A percentile compares a stretch with the other conserved stretches of the same genome.
Conservation (phyloP, 2,329 filamentous ascomycete genomes). For the Cladorrhinum sp. region DNA sequence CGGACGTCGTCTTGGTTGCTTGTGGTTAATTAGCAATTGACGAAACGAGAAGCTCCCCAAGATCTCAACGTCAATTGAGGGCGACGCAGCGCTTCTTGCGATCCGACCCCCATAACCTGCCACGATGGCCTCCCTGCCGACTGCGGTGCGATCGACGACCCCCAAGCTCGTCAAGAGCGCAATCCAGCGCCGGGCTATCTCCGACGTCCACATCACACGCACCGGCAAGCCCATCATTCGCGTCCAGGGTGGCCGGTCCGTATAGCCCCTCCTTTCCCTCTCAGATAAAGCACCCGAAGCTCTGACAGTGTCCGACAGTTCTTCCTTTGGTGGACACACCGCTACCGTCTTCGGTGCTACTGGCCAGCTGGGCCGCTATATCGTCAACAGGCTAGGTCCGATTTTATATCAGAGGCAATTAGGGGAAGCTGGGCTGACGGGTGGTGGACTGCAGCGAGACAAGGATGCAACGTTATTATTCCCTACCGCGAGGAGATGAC, state of each 20-base stretch:
- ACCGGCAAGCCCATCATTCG: conserved; percentile 95
- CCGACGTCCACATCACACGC: conserved; percentile 88
- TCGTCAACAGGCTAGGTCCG: conserved; percentile 86
- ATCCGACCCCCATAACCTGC: conserved; percentile 28
- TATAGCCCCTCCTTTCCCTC: conserved; percentile 47
- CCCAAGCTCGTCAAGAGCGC: conserved; percentile 46
- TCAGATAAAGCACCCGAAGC: neutral
- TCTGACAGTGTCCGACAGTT: conserved; percentile 20
- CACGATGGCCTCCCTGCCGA: conserved; percentile 56
- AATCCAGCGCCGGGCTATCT: conserved; percentile 54
- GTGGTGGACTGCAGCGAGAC: conserved; percentile 60
- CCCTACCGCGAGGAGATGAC: conserved; percentile 97
- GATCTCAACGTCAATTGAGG: conserved; percentile 31
- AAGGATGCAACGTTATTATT: conserved; percentile 90
- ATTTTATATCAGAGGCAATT: conserved; percentile 13
- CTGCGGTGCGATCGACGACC: conserved; percentile 51
- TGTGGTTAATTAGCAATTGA: conserved; percentile 11
- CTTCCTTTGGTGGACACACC: conserved; percentile 62
- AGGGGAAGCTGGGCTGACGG: conserved; percentile 24
- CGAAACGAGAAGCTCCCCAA: conserved; percentile 26
- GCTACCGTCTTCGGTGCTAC: conserved; percentile 98
- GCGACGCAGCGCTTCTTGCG: conserved; percentile 32
- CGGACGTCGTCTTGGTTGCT: conserved; percentile 12
- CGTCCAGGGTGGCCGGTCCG: conserved; percentile 80
- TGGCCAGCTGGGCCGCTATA: conserved; percentile 92